Conservation (phyloP, 257 asterid species). For the Salvia splendens region DNA sequence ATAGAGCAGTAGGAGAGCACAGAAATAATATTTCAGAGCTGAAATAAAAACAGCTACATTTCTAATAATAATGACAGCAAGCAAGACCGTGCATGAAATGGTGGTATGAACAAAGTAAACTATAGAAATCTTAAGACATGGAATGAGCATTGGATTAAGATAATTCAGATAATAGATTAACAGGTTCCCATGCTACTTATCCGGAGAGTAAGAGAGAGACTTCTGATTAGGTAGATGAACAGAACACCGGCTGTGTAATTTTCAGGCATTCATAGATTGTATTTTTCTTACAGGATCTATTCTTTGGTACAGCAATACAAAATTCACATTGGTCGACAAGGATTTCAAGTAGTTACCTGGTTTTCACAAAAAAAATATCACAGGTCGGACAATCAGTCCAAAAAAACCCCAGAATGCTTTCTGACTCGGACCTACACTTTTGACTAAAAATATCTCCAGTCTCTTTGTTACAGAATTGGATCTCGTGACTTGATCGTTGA, state of each 20-base stretch:
- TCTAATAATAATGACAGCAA: background rate
- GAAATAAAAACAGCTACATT: background rate
- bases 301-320: background rate
- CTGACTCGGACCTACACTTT: constrained; percentile 73
- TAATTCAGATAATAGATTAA: background rate
- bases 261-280: background rate
- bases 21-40: constrained; percentile 3
- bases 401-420: constrained; percentile 84
- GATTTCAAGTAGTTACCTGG: constrained; percentile 57
- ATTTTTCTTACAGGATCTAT: background rate
- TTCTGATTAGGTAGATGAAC: constrained; percentile 2
- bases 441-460: constrained; percentile 61
- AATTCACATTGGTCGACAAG: constrained; percentile 10
- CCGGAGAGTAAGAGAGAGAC: background rate
- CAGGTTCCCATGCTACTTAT: background rate
- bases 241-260: background rate
- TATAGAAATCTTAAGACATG: background rate
- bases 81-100: constrained; percentile 1
- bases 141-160: constrained; percentile 9
- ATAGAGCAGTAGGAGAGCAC: constrained; percentile 3
- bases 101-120: background rate
- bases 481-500: constrained; percentile 79
- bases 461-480: constrained; percentile 78
- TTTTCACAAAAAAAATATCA: constrained; percentile 79
- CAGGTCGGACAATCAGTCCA: constrained; percentile 88